Percentiles rank a stretch among this genome's conserved stretches.
These are phyloP conservation scores for Sporothrix dimorphospora DNA, from an alignment of 2,329 filamentous ascomycete genomes.

Conservation along the genomic window DNA sequence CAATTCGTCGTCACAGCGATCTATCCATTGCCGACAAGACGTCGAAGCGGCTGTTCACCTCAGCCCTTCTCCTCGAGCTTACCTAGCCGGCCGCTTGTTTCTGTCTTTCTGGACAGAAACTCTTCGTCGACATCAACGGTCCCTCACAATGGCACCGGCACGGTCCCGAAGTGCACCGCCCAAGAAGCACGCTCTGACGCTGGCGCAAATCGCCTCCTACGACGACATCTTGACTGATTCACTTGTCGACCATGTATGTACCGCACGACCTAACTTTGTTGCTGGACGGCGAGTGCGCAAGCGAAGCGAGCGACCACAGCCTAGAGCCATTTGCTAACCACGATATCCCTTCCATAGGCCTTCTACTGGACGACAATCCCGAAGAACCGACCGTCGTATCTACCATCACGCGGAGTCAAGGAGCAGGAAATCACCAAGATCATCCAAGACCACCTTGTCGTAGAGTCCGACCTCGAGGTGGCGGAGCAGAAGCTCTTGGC, in stretches of 20 bases:
- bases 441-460: constrained; percentile 67
- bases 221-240: constrained; percentile 96
- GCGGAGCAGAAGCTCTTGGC: constrained; percentile 75
- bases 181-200: constrained; percentile 75
- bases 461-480: constrained; percentile 69
- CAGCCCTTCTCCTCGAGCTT: background rate
- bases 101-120: background rate
- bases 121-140: background rate
- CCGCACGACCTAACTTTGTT: too few species aligned
- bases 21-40: background rate
- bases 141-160: constrained; percentile 30
- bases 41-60: background rate
- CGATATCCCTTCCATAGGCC: constrained; percentile 57
- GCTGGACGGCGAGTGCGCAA: too few species aligned
- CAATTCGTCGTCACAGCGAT: background rate
- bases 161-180: constrained; percentile 34
- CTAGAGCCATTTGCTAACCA: background rate
- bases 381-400: constrained; percentile 88
- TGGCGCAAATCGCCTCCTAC: constrained; percentile 87
- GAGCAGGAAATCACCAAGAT: constrained; percentile 65
- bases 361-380: constrained; percentile 97
- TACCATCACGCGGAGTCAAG: constrained; percentile 76
- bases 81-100: background rate
- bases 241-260: constrained; percentile 87
- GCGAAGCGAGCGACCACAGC: background rate